Evolutionary conservation across 1,284 basidiomycete genomes (phyloP).

Genomic region (Thelephora terrestris): DNA sequence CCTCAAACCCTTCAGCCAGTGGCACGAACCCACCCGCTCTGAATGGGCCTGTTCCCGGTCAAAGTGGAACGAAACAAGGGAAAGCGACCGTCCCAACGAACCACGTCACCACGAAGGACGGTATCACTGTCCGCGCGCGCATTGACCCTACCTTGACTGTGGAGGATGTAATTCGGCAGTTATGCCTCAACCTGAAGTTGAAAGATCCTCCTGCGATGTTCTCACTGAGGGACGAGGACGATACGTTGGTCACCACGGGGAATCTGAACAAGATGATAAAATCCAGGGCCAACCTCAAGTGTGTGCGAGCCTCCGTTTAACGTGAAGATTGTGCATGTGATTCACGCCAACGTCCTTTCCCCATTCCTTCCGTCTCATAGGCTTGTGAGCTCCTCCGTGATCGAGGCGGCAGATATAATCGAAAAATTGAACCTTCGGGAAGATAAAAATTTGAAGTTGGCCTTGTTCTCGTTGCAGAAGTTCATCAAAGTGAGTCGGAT

Average conservation of each 20-base stretch:
- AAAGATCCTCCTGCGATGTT: constrained; percentile 75
- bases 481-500: constrained; percentile 54
- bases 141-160: constrained; percentile 74
- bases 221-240: constrained; percentile 79
- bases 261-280: constrained; percentile 78
- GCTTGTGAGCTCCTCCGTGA: constrained; percentile 70
- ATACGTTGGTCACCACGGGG: constrained; percentile 87
- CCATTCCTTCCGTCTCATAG: constrained; percentile 24
- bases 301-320: constrained; percentile 20
- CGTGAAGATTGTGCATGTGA: neutral
- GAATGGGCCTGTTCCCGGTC: no score
- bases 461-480: constrained; percentile 76
- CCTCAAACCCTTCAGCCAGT: no score
- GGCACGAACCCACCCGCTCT: no score
- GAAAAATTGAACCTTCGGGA: constrained; percentile 61
- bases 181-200: constrained; percentile 74
- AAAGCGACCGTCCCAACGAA: constrained; percentile 61
- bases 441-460: constrained; percentile 53
- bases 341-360: constrained; percentile 5
- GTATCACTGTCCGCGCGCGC: constrained; percentile 62
- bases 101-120: constrained; percentile 65
- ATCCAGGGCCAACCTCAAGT: constrained; percentile 74
- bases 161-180: constrained; percentile 69
- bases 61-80: no score
- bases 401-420: constrained; percentile 75